These are phyloP conservation scores for Pyrenochaeta sp. DNA, from an alignment of 2,329 filamentous ascomycete genomes.

Conservation along the genomic window DNA sequence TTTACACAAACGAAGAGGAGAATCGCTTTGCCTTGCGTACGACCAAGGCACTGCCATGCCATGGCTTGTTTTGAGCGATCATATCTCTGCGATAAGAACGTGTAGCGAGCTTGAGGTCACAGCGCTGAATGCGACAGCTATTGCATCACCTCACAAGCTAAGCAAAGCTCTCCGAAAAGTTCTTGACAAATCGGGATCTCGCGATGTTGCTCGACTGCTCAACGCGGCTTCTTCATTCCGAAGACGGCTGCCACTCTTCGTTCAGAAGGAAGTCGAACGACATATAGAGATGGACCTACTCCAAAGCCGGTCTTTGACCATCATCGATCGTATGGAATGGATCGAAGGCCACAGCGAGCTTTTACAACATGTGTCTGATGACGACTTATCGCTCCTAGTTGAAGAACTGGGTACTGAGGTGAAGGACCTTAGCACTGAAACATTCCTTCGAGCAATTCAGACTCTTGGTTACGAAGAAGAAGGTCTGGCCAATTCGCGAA, in stretches of 20 bases:
- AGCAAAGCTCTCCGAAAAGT: conserved; percentile 36
- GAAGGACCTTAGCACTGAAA: conserved; percentile 58
- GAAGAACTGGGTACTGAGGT: conserved; percentile 66
- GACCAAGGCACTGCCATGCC: conserved; percentile 76
- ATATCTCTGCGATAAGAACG: conserved; percentile 78
- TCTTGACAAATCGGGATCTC: conserved; percentile 44
- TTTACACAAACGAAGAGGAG: conserved; percentile 84
- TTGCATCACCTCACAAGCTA: conserved; percentile 34
- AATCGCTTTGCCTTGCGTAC: conserved; percentile 79
- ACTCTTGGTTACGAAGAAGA: conserved; percentile 54
- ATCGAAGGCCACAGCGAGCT: conserved; percentile 84
- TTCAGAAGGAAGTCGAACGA: conserved; percentile 72
- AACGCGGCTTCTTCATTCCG: conserved; percentile 75
- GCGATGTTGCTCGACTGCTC: conserved; percentile 70
- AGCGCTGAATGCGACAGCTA: conserved; percentile 68
- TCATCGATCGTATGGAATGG: conserved; percentile 74
- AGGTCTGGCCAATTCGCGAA: conserved; percentile 51
- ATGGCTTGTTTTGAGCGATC: conserved; percentile 86
- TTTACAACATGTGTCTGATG: conserved; percentile 80
- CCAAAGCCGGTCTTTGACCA: conserved; percentile 67
- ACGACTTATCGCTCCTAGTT: conserved; percentile 66
- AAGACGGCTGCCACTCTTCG: conserved; percentile 73
- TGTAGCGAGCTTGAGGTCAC: conserved; percentile 82
- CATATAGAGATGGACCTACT: conserved; percentile 78
- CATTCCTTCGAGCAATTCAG: conserved; percentile 62